Evolutionary conservation across 768 basidiomycete genomes (phyloP), one percentile per base, ranked within the genome.

Genomic region (Cystofilobasidium bisporidii): DNA sequence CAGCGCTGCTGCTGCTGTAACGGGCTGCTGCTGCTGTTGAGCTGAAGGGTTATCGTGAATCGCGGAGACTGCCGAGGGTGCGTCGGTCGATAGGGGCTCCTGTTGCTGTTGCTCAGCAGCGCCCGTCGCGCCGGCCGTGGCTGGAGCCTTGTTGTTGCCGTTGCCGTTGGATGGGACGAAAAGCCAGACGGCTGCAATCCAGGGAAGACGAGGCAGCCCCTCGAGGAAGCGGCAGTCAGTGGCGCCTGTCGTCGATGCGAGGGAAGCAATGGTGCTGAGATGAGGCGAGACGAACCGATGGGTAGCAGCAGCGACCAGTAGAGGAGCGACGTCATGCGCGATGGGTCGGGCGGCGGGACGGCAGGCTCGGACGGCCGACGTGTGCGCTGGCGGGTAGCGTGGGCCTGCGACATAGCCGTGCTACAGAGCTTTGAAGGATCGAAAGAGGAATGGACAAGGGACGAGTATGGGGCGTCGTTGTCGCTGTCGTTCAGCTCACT

Each of bases 131-230:
- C 36, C 6, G 36, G 36, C n/a, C n/a, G n/a, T n/a, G n/a, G n/a
- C n/a, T n/a, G n/a, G n/a, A n/a, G n/a, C n/a, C n/a, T n/a, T n/a
- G n/a, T n/a, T 8, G 50, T 55, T 24, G 14, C 53, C 53, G 30
- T 56, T 56, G 26, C 53, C 53, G 53, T 56, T 56, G 15, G 53
- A 56, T 2, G 53, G 53, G 18, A 56, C 28, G 15, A 56, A 56
- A 3, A 56, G 28, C 53, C 53, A 56, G 20, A 56, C 28, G 30
- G 53, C 53, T 56, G 26, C n/a, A n/a, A n/a, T n/a, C n/a, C n/a
- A n/a, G n/a, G n/a, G n/a, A n/a, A n/a, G n/a, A n/a, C n/a, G n/a
- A n/a, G n/a, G n/a, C n/a, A n/a, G n/a, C n/a, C n/a, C n/a, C n/a
- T n/a, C n/a, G 10, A 30, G 22, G 9, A 18, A 1, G 30, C 2